Conservation (phyloP, 2,329 filamentous ascomycete species). For the Aspergillus sp. region DNA sequence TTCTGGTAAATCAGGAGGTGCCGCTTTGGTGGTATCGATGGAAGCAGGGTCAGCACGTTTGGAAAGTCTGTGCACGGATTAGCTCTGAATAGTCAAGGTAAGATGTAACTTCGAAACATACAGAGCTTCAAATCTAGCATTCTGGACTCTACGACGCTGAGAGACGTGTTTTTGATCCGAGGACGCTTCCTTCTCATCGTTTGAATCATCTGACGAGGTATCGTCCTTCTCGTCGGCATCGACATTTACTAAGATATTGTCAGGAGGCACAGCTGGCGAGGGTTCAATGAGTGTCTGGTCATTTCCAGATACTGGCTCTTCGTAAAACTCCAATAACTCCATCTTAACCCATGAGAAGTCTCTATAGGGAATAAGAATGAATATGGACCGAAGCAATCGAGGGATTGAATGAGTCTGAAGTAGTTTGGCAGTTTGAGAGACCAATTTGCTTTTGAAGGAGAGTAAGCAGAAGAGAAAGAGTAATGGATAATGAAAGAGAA, state of each 20-base stretch:
- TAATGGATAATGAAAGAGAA: no score
- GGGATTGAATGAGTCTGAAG: no score
- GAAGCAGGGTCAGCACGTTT: slow-evolving; percentile 41
- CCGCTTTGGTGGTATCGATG: slow-evolving; percentile 33
- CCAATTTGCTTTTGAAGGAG: no score
- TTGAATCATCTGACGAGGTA: slow-evolving; percentile 21
- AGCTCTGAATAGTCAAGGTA: slow-evolving; percentile 1
- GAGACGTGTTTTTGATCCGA: slow-evolving; percentile 21
- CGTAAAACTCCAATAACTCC: no score
- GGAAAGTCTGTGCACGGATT: slow-evolving; percentile 25
- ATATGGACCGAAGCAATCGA: no score
- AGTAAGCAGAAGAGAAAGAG: no score
- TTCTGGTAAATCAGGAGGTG: slow-evolving; percentile 23
- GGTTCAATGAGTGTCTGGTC: background rate
- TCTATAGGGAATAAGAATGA: no score
- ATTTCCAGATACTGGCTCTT: background rate
- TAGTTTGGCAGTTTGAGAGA: no score
- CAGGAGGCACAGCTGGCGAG: background rate
- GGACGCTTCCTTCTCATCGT: slow-evolving; percentile 19
- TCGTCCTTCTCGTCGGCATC: slow-evolving; percentile 2
- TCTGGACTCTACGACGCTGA: slow-evolving; percentile 48
- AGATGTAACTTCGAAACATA: slow-evolving; percentile 18
- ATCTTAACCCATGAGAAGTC: no score
- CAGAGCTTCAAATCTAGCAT: slow-evolving; percentile 47
- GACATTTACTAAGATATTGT: background rate